These are phyloP conservation scores for Geotrichum reessii DNA, from an alignment of 1,139 yeast species.

Conservation along the genomic window DNA sequence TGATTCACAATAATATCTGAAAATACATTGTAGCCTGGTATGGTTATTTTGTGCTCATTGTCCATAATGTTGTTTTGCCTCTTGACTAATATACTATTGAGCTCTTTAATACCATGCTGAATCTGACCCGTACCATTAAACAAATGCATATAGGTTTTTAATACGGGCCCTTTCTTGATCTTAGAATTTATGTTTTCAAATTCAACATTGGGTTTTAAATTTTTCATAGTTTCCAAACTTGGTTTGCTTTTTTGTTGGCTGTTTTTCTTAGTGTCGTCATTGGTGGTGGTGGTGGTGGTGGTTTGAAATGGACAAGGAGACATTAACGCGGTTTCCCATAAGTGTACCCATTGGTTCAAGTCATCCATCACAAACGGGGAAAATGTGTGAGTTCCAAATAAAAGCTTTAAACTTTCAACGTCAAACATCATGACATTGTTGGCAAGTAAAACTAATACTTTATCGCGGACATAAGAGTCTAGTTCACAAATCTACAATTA, in stretches of 20 bases:
- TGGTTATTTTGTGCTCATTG: neutral
- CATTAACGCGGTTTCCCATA: neutral
- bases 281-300: neutral
- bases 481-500: constrained; percentile 6
- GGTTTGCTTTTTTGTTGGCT: too few relatives aligned
- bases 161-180: neutral
- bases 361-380: constrained; percentile 2
- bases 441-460: neutral
- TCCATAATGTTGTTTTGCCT: neutral
- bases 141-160: neutral
- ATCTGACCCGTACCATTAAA: neutral
- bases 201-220: too few relatives aligned
- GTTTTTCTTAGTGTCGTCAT: too few relatives aligned
- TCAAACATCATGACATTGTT: neutral
- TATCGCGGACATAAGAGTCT: neutral
- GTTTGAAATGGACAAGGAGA: neutral
- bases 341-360: neutral
- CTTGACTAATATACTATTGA: neutral
- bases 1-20: neutral
- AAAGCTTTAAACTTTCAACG: neutral
- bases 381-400: neutral
- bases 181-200: too few relatives aligned
- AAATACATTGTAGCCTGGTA: neutral
- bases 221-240: too few relatives aligned
- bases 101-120: neutral